phyloP scores from a whole-genome alignment of 805 yeast species.

The Tetrapisispora taiwanensis region DNA sequence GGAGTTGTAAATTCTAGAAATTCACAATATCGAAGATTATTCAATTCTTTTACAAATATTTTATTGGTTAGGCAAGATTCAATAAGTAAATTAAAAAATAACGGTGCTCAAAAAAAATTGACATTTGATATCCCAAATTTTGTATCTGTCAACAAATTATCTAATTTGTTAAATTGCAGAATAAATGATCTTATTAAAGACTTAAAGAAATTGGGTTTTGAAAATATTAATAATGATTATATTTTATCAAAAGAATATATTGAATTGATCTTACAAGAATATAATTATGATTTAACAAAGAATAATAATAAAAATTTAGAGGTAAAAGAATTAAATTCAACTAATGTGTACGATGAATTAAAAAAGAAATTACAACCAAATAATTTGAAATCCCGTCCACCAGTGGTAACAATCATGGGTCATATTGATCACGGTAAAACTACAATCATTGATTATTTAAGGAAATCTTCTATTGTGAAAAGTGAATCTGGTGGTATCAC shows the following conservation, averaged over 20 bases:
- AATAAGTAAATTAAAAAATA: background rate
- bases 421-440: slow-evolving; percentile 99
- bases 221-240: slow-evolving; percentile 55
- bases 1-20: background rate
- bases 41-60: background rate
- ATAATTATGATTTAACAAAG: slow-evolving; percentile 50
- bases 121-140: slow-evolving; percentile 53
- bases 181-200: slow-evolving; percentile 48
- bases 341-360: slow-evolving; percentile 49
- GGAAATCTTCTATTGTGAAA: slow-evolving; percentile 75
- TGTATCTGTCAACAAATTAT: slow-evolving; percentile 67
- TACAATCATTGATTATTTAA: slow-evolving; percentile 75
- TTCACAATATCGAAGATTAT: background rate
- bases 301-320: slow-evolving; percentile 1
- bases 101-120: slow-evolving; percentile 8
- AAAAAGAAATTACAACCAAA: slow-evolving; percentile 46
- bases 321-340: slow-evolving; percentile 37
- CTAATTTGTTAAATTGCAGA: slow-evolving; percentile 59
- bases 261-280: slow-evolving; percentile 78
- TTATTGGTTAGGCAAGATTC: slow-evolving; percentile 1
- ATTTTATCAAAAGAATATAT: slow-evolving; percentile 84
- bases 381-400: slow-evolving; percentile 60
- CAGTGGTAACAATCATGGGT: slow-evolving; percentile 96
- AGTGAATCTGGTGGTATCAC: slow-evolving; percentile 94
- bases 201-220: slow-evolving; percentile 63